Percentiles rank a stretch among this genome's conserved stretches.
Evolutionary conservation across 495 filamentous ascomycete genomes (phyloP).

Genomic region (Penicillium atrosanguineum): DNA sequence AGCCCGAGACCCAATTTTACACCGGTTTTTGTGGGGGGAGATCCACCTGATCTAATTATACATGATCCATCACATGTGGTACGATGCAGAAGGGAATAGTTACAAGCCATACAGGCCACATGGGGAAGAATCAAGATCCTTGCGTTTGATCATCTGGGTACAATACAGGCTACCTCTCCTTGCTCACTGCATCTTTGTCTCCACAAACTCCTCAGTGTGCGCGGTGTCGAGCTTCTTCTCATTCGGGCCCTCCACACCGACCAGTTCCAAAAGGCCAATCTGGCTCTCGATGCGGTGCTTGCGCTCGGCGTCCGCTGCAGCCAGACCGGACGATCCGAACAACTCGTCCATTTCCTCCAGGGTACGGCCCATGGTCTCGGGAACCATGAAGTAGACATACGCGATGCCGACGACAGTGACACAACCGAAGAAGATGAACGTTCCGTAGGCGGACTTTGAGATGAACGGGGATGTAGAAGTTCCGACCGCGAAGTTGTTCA

Average conservation of each 20-base stretch:
- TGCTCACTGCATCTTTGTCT: slow-evolving; percentile 1
- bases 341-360: slow-evolving; percentile 56
- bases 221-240: slow-evolving; percentile 12
- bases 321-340: slow-evolving; percentile 42
- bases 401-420: slow-evolving; percentile 47
- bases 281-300: slow-evolving; percentile 35
- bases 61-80: background rate
- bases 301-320: slow-evolving; percentile 28
- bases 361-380: slow-evolving; percentile 57
- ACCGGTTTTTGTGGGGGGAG: background rate
- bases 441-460: slow-evolving; percentile 30
- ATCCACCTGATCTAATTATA: background rate
- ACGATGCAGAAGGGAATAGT: background rate
- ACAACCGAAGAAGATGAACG: slow-evolving; percentile 49
- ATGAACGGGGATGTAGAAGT: slow-evolving; percentile 41
- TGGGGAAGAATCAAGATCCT: background rate
- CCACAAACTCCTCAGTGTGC: slow-evolving; percentile 10
- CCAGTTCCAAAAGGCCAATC: slow-evolving; percentile 30
- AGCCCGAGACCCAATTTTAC: background rate
- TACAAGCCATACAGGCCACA: background rate
- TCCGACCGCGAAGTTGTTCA: slow-evolving; percentile 49
- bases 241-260: slow-evolving; percentile 19
- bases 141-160: background rate
- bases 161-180: background rate
- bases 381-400: slow-evolving; percentile 51